These are phyloP conservation scores for Pisolithus orientalis DNA, from an alignment of 768 basidiomycete genomes.

Conservation along the genomic window DNA sequence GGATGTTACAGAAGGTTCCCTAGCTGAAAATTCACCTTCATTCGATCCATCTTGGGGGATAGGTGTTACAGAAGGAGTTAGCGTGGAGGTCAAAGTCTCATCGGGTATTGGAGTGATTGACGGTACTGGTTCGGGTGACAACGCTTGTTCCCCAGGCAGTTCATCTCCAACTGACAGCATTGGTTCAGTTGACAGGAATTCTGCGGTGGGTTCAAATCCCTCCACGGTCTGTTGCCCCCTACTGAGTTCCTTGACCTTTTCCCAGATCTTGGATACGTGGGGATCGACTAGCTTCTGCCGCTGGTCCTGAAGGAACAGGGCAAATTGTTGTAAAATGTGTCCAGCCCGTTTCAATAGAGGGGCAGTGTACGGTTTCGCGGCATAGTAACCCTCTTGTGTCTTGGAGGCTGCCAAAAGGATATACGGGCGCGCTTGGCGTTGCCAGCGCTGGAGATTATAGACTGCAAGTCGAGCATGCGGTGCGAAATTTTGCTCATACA, in stretches of 20 bases:
- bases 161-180: slow-evolving; percentile 6
- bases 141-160: slow-evolving; percentile 1
- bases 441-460: slow-evolving; percentile 32
- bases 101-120: neutral
- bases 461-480: slow-evolving; percentile 27
- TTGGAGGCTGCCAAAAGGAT: slow-evolving; percentile 33
- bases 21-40: slow-evolving; percentile 2
- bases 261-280: slow-evolving; percentile 71
- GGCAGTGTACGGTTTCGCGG: slow-evolving; percentile 34
- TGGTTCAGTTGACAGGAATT: slow-evolving; percentile 5
- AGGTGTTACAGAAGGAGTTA: neutral
- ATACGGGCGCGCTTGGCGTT: slow-evolving; percentile 34
- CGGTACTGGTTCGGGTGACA: neutral
- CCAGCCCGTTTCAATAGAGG: slow-evolving; percentile 31
- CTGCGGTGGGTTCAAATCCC: slow-evolving; percentile 13
- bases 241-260: slow-evolving; percentile 59
- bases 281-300: slow-evolving; percentile 70
- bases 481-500: slow-evolving; percentile 28
- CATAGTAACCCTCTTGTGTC: slow-evolving; percentile 33
- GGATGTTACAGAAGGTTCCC: neutral
- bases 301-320: slow-evolving; percentile 38
- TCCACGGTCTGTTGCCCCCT: slow-evolving; percentile 23
- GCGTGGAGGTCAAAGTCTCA: neutral
- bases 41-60: slow-evolving; percentile 2
- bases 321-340: slow-evolving; percentile 22